A percentile compares a stretch with the other conserved stretches of the same genome.
phyloP scores from a whole-genome alignment of 2,329 filamentous ascomycete species.

The Pseudocercospora pini-densiflorae region DNA sequence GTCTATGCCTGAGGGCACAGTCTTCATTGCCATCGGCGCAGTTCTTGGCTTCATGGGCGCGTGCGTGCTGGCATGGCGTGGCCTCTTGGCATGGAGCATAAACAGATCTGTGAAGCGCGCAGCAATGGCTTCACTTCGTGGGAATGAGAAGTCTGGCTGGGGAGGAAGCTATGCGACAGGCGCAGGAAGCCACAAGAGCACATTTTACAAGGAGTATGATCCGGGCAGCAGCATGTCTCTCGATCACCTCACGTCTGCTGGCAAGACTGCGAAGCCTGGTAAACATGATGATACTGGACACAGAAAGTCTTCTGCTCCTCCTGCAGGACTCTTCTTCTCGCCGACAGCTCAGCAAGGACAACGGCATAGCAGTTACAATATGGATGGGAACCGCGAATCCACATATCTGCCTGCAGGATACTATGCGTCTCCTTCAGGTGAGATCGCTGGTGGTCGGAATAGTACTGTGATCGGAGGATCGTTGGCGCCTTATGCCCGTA shows the following conservation, averaged over 20 bases:
- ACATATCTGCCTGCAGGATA: constrained; percentile 89
- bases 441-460: constrained; percentile 44
- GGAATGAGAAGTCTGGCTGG: constrained; percentile 40
- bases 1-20: constrained; percentile 83
- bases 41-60: constrained; percentile 82
- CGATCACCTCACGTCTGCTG: constrained; percentile 53
- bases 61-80: constrained; percentile 85
- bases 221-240: constrained; percentile 61
- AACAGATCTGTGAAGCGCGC: constrained; percentile 89
- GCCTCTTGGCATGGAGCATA: constrained; percentile 84
- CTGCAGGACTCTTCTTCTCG: constrained; percentile 87
- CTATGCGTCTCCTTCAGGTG: constrained; percentile 72
- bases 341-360: constrained; percentile 72
- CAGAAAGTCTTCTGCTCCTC: constrained; percentile 56
- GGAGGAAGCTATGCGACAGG: constrained; percentile 33
- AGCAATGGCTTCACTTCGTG: constrained; percentile 70
- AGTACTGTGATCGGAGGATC: constrained; percentile 50
- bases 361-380: constrained; percentile 39
- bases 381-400: constrained; percentile 65
- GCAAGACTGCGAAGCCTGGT: constrained; percentile 43
- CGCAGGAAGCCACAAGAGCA: constrained; percentile 26
- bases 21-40: constrained; percentile 94
- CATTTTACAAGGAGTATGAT: constrained; percentile 48
- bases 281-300: constrained; percentile 33
- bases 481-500: constrained; percentile 36